Base-by-base conservation (phyloP, 306 rosid species). In the Arachis hypogaea region DNA sequence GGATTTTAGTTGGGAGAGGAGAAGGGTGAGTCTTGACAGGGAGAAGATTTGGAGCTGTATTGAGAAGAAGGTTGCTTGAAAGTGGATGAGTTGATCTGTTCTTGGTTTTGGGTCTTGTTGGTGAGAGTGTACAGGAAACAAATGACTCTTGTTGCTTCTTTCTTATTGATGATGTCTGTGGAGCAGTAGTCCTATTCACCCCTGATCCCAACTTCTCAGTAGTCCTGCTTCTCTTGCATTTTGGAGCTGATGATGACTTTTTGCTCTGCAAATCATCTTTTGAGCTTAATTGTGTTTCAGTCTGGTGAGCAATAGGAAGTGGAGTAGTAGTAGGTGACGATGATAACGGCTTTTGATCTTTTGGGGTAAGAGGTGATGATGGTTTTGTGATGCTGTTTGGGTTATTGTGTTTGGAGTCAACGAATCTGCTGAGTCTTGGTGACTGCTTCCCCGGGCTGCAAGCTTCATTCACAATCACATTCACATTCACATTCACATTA, bases 121-220 rank as follows among this genome's bases (percentile, higher is more conserved):
- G 57, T 33, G 87, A 73, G 67, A 89, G 52, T 1, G 87, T 69
- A 73, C 89, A 83, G 5, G 83, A 85, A 63, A 94, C 88, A 70
- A 90, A 94, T 33, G 93, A 63, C 74, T 90, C 97, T 55, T 92
- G 88, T 79, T 89, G 85, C 85, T 81, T 83, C 72, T 73, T 86
- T 76, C 81, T 77, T 40, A 83, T 61, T 63, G 86, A 76, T 63
- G 86, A 76, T 66, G 81, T 69, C 74, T 86, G 88, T 18, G 73
- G 79, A 66, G 81, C 73, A 61, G 79, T 68, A 59, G 79, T 65
- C 67, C 82, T 93, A 59, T 66, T 87, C 14, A 70, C 55, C 75
- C 83, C 55, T n/a, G 84, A 69, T 78, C 81, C 61, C 65, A 76
- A 66, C 68, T 78, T 85, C 30, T 79, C 88, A 45, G 68, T 33